Evolutionary conservation across 768 basidiomycete genomes (phyloP), one percentile per base, ranked within the genome.

Genomic region (Psilocybe subaeruginosa): DNA sequence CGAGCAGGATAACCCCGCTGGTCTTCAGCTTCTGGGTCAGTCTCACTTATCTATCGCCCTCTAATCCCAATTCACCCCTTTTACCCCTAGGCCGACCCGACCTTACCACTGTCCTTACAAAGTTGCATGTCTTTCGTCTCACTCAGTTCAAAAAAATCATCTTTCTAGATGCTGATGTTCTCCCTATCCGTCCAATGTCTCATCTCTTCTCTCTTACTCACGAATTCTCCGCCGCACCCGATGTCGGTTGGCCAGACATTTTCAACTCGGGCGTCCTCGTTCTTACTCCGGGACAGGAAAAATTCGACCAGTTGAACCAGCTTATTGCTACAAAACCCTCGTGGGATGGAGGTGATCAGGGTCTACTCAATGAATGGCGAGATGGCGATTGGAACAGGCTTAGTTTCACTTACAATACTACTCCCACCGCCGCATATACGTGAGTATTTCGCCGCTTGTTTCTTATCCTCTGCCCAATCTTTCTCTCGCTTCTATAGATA

Each of bases 311-410:
- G 54, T 79, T 99, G 59, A 82, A 80, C 62, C 76, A 82, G 14
- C 81, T 97, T 59, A 80, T 95, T 62, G 85, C 87, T 63, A 76
- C 85, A 16, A 90, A 89, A 68, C 97, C 95, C 14, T 90, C 88
- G 48, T 98, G 96, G 90, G 97, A 98, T 69, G 97, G 97, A 8
- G 97, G 95, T n/a, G 97, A 99, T 77, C 97, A 99, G 74, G 97
- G 97, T 14, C 78, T 98, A 63, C 82, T 99, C 65, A 99, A 99
- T 69, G 96, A 99, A 78, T 98, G 95, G 95, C 82, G 91, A 66
- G 88, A 89, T 33, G 74, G 73, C 17, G 74, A 92, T 70, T 99
- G 97, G 97, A 86, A 97, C 68, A 84, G 95, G 67, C 87, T 99
- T 66, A 95, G 95, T 72, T 99, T 99, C 77, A 93, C 89, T 45